Percentiles rank a stretch among this genome's conserved stretches.
phyloP scores from a whole-genome alignment of 257 asterid genomes.

The Parsonsia alboflavescens region DNA sequence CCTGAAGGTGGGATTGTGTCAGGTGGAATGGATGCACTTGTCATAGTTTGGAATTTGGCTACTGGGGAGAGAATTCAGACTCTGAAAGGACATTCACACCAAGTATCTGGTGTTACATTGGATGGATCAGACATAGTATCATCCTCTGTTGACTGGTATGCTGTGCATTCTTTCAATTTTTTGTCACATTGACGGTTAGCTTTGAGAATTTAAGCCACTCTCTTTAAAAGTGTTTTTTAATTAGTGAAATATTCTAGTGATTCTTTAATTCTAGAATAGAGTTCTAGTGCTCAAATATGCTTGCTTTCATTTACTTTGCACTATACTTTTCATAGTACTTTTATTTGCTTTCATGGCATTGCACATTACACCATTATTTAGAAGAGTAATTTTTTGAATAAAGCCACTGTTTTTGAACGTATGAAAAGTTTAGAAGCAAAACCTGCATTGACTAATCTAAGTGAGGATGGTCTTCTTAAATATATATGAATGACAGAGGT shows the following conservation, averaged over 20 bases:
- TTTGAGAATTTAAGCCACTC: background rate
- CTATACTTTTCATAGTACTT: too few species aligned
- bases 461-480: background rate
- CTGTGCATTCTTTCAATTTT: background rate
- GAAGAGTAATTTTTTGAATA: background rate
- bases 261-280: background rate
- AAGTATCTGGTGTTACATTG: conserved; percentile 78
- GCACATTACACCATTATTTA: background rate
- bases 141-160: conserved; percentile 81
- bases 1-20: conserved; percentile 89
- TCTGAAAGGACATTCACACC: conserved; percentile 73
- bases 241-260: background rate
- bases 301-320: background rate
- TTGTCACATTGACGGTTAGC: background rate
- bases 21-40: conserved; percentile 94
- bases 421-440: background rate
- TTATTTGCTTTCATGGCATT: background rate
- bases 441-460: background rate
- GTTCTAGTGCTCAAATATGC: conserved; percentile 7
- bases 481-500: background rate
- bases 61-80: conserved; percentile 66
- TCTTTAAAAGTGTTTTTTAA: background rate
- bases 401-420: background rate
- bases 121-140: conserved; percentile 82
- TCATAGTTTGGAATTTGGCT: conserved; percentile 79